These are phyloP conservation scores for Parasitella parasitica DNA, from an alignment of 371 early-diverging fungal species.

Conservation along the genomic window DNA sequence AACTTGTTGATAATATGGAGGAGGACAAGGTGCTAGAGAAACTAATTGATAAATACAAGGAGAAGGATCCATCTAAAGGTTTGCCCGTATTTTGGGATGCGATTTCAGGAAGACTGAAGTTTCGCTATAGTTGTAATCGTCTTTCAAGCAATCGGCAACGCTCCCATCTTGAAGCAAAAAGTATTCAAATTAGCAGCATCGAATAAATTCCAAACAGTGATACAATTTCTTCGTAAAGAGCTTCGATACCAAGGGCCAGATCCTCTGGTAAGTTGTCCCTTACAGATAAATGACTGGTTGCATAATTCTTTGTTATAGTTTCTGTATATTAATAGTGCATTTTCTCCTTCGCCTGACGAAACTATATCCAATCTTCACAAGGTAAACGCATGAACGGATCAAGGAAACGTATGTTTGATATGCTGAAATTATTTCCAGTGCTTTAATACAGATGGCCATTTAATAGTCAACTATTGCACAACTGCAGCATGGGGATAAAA, in stretches of 20 bases:
- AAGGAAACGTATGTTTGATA: not conserved
- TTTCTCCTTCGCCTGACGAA: conserved; percentile 95
- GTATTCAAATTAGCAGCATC: conserved; percentile 82
- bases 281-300: not conserved
- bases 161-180: conserved; percentile 87
- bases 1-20: not conserved
- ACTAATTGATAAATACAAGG: conserved; percentile 7
- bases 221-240: conserved; percentile 82
- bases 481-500: conserved; percentile 88
- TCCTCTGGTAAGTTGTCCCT: conserved; percentile 62
- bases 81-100: not conserved
- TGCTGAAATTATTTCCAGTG: conserved; percentile 48
- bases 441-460: conserved; percentile 76
- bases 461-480: conserved; percentile 88
- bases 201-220: conserved; percentile 82
- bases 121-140: conserved; percentile 72
- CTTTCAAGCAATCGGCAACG: conserved; percentile 87
- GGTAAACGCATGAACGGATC: conserved; percentile 40
- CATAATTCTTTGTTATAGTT: conserved; percentile 53
- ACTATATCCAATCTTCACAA: conserved; percentile 77
- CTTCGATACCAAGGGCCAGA: conserved; percentile 75
- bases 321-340: conserved; percentile 90
- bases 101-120: not conserved
- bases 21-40: not conserved
- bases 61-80: conserved; percentile 17